Evolutionary conservation across 768 basidiomycete genomes (phyloP).

Genomic region (Gymnopilus junonius): DNA sequence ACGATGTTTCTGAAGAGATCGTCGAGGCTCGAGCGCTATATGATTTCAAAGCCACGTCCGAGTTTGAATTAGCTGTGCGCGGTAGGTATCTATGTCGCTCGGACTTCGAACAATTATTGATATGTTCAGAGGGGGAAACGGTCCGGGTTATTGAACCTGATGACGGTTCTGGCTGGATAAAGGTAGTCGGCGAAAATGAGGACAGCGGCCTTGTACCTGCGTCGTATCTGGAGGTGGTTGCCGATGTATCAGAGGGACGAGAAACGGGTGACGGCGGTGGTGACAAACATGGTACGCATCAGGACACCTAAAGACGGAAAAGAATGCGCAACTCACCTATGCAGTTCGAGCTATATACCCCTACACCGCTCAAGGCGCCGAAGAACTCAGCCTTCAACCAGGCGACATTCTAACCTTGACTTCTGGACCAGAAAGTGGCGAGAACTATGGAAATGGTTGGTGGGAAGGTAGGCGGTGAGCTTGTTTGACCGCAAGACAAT

Average conservation of each 20-base stretch:
- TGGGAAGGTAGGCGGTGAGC: conserved; percentile 67
- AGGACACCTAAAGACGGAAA: background rate
- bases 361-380: conserved; percentile 73
- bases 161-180: conserved; percentile 88
- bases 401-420: conserved; percentile 70
- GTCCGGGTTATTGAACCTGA: conserved; percentile 79
- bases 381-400: conserved; percentile 67
- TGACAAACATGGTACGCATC: background rate
- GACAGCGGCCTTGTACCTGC: conserved; percentile 81
- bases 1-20: conserved; percentile 43
- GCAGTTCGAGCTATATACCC: conserved; percentile 83
- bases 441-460: conserved; percentile 79
- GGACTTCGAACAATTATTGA: background rate
- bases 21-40: conserved; percentile 68
- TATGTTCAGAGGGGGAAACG: conserved; percentile 55
- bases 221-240: conserved; percentile 63
- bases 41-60: conserved; percentile 74
- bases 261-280: conserved; percentile 7
- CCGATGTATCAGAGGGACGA: conserved; percentile 24
- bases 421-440: conserved; percentile 61
- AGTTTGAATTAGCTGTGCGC: conserved; percentile 73
- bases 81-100: conserved; percentile 41
- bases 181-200: conserved; percentile 63
- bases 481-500: background rate
- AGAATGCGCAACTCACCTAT: conserved; percentile 4